A percentile compares a stretch with the other conserved stretches of the same genome.
Conservation (phyloP, 345 rosid species). For the Kernera saxatilis region DNA sequence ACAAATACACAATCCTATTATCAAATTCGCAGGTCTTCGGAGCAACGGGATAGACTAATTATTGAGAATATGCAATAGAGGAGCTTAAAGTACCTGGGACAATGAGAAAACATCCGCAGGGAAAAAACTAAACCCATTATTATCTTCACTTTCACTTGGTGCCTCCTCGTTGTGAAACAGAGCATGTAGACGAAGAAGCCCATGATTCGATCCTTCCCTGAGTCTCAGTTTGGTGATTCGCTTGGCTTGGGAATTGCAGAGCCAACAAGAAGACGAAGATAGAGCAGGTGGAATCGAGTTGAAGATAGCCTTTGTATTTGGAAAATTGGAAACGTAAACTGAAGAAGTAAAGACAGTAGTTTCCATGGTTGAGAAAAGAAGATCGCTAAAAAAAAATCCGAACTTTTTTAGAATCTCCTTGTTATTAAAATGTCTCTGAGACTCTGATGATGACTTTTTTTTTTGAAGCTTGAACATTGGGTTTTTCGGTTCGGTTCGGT, state of each 20-base stretch:
- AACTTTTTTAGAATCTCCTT: background rate
- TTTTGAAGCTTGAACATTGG: background rate
- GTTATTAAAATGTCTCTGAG: background rate
- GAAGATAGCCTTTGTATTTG: slow-evolving; percentile 30
- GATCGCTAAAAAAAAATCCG: slow-evolving; percentile 3
- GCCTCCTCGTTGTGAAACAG: slow-evolving; percentile 37
- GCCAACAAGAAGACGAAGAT: slow-evolving; percentile 32
- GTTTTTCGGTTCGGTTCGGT: background rate
- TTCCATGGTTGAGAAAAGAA: slow-evolving; percentile 40
- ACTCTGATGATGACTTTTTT: background rate
- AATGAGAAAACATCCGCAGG: slow-evolving; percentile 41
- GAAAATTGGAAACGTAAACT: slow-evolving; percentile 30
- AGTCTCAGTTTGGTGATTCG: slow-evolving; percentile 43
- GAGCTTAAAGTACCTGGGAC: slow-evolving; percentile 44
- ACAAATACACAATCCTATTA: background rate
- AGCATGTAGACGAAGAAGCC: slow-evolving; percentile 44
- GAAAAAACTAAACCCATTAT: slow-evolving; percentile 36
- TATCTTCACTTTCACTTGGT: slow-evolving; percentile 41
- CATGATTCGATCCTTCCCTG: slow-evolving; percentile 19
- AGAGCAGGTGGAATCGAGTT: slow-evolving; percentile 27
- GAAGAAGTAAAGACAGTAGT: slow-evolving; percentile 41
- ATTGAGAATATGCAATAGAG: background rate
- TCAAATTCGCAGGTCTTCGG: background rate
- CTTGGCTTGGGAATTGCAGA: slow-evolving; percentile 21
- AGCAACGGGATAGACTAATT: background rate